Base-by-base conservation (phyloP, 768 basidiomycete genomes). In the Suillus variegatus region DNA sequence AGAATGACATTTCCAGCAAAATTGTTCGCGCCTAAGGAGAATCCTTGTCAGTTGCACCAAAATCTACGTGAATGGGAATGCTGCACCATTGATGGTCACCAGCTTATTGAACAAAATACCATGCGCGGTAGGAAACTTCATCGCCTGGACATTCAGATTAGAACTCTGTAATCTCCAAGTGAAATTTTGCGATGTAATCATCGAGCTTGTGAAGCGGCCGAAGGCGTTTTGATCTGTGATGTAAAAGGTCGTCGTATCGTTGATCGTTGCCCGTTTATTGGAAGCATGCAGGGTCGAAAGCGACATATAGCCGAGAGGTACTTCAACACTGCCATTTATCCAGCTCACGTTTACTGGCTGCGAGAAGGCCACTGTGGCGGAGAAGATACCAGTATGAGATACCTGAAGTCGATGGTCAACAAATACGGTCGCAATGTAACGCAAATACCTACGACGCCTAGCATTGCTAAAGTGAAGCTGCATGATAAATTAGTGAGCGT, bases 111-210 rank as follows among this genome's bases (percentile, higher is more conserved):
- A 92, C 4, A 82, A 81, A 66, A 93, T 81, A 1, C 86, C 87
- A 70, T 88, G 87, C 4, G 88, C 85, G 4, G 83, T 80, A 3
- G 90, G 90, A 70, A 92, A 90, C 67, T 86, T 88, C 66, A 84
- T 77, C 3, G 91, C 90, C 62, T 87, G 85, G 13, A 90, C 89
- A 8, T 79, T 79, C 46, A 92, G 80, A 67, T 82, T 81, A n/a
- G 82, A 72, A 64, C 84, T 88, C 20, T 77, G 71, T 49, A 93
- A 75, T 63, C 81, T 80, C 90, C 91, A 93, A 1, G 86, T 90
- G 70, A 92, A 92, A 64, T 82, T 86, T 55, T 78, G 78, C 55
- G 85, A 82, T 0, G 88, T 92, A 72, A 92, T 91, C 82, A 93
- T 80, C 40, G 80, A 76, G 49, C 77, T 77, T 2, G 89, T 82